Percentiles rank a stretch among this genome's conserved stretches.
These are phyloP conservation scores for Myriangium duriaei DNA, from an alignment of 2,329 filamentous ascomycete genomes.

Conservation along the genomic window DNA sequence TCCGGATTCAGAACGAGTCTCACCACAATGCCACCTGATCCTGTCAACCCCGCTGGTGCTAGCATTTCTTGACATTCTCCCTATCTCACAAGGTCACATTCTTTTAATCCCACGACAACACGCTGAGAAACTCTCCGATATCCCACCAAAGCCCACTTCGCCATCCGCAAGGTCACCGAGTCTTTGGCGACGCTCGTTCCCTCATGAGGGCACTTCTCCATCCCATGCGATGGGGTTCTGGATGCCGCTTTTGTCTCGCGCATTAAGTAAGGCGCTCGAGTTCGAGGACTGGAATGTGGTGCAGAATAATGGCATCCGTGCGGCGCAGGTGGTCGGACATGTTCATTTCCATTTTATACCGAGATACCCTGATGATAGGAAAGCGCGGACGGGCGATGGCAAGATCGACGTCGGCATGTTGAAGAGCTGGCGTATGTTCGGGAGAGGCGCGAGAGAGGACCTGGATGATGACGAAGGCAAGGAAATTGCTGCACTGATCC, in stretches of 20 bases:
- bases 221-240: slow-evolving; percentile 30
- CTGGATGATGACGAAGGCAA: slow-evolving; percentile 63
- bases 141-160: slow-evolving; percentile 24
- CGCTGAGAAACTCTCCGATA: slow-evolving; percentile 63
- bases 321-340: slow-evolving; percentile 85
- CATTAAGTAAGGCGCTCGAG: slow-evolving; percentile 55
- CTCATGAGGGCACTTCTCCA: slow-evolving; percentile 5
- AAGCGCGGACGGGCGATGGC: slow-evolving; percentile 41
- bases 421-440: slow-evolving; percentile 74
- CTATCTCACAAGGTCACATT: slow-evolving; percentile 70
- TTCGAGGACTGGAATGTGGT: slow-evolving; percentile 88
- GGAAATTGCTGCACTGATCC: slow-evolving; percentile 41
- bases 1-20: slow-evolving; percentile 22
- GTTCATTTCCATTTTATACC: slow-evolving; percentile 94
- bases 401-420: slow-evolving; percentile 26
- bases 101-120: slow-evolving; percentile 70
- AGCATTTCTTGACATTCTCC: slow-evolving; percentile 89
- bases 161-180: slow-evolving; percentile 8
- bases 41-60: slow-evolving; percentile 66
- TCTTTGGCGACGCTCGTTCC: slow-evolving; percentile 7
- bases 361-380: slow-evolving; percentile 44
- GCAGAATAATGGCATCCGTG: slow-evolving; percentile 82
- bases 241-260: slow-evolving; percentile 60
- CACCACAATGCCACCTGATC: slow-evolving; percentile 44
- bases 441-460: slow-evolving; percentile 57